These are phyloP conservation scores for Exserohilum rostratum DNA, from an alignment of 2,329 filamentous ascomycete species.

Conservation along the genomic window DNA sequence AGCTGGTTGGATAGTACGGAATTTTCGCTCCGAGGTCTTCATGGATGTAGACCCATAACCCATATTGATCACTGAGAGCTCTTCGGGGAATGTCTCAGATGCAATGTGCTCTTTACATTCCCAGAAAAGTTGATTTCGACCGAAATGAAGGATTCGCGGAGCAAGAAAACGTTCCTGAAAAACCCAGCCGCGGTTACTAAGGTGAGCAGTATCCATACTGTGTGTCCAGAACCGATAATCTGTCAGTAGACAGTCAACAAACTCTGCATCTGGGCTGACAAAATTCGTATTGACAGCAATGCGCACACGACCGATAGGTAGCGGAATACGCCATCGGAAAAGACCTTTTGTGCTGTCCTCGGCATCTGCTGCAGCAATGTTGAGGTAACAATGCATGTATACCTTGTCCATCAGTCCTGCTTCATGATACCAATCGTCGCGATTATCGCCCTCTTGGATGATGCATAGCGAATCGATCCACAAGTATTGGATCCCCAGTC, in stretches of 20 bases:
- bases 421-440: slow-evolving; percentile 10
- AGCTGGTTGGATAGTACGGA: not conserved
- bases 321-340: slow-evolving; percentile 1
- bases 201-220: not conserved
- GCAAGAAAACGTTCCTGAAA: slow-evolving; percentile 24
- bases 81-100: slow-evolving; percentile 11
- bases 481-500: slow-evolving; percentile 20
- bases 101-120: slow-evolving; percentile 17
- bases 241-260: not conserved
- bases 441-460: slow-evolving; percentile 1
- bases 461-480: slow-evolving; percentile 27
- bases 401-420: slow-evolving; percentile 13
- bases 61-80: not conserved
- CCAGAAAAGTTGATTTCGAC: slow-evolving; percentile 22
- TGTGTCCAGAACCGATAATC: not conserved
- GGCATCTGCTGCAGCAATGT: slow-evolving; percentile 11
- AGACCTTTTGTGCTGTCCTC: slow-evolving; percentile 8
- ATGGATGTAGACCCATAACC: not conserved
- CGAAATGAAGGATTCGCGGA: slow-evolving; percentile 23
- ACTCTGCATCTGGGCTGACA: not conserved
- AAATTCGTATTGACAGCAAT: not conserved
- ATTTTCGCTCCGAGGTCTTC: not conserved
- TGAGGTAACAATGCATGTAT: slow-evolving; percentile 12
- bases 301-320: not conserved
- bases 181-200: slow-evolving; percentile 16